Percentiles rank a stretch among this genome's conserved stretches.
Conservation (phyloP, 1,139 yeast genomes). For the Suhomyces panamericanus region DNA sequence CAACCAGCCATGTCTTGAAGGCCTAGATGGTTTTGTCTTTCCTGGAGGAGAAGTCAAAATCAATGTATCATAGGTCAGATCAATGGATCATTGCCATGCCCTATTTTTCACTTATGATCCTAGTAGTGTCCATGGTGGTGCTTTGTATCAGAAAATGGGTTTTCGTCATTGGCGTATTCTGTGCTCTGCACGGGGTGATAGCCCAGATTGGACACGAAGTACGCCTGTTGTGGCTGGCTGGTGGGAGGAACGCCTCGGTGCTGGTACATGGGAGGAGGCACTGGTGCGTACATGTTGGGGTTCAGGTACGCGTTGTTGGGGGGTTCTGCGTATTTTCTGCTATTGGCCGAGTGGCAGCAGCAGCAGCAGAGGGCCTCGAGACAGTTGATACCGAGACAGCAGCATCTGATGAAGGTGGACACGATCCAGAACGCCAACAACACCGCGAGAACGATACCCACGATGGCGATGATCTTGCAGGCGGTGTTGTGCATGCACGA, state of each 20-base stretch:
- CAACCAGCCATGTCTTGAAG: too few species aligned
- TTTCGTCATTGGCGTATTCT: slow-evolving; percentile 13
- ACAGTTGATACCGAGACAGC: slow-evolving; percentile 47
- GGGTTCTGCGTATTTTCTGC: slow-evolving; percentile 19
- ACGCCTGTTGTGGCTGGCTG: slow-evolving; percentile 18
- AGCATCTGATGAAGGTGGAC: slow-evolving; percentile 42
- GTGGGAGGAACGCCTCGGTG: slow-evolving; percentile 10
- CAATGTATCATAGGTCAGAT: too few species aligned
- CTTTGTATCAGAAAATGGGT: slow-evolving; percentile 16
- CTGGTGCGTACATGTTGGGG: slow-evolving; percentile 41
- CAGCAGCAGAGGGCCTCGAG: slow-evolving; percentile 50
- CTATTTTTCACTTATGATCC: too few species aligned
- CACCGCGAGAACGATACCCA: slow-evolving; percentile 63
- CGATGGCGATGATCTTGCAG: slow-evolving; percentile 76
- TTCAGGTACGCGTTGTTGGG: slow-evolving; percentile 28
- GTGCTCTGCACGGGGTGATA: slow-evolving; percentile 16
- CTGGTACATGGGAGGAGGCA: slow-evolving; percentile 23
- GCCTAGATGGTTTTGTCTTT: too few species aligned
- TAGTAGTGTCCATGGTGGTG: background rate
- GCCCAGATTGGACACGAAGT: slow-evolving; percentile 17
- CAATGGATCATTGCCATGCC: too few species aligned
- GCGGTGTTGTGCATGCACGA: slow-evolving; percentile 76
- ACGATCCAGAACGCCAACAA: slow-evolving; percentile 47
- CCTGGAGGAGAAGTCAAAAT: too few species aligned
- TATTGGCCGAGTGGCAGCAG: slow-evolving; percentile 36